Conservation (phyloP, 2,329 filamentous ascomycete genomes). For the Claviceps arundinis region DNA sequence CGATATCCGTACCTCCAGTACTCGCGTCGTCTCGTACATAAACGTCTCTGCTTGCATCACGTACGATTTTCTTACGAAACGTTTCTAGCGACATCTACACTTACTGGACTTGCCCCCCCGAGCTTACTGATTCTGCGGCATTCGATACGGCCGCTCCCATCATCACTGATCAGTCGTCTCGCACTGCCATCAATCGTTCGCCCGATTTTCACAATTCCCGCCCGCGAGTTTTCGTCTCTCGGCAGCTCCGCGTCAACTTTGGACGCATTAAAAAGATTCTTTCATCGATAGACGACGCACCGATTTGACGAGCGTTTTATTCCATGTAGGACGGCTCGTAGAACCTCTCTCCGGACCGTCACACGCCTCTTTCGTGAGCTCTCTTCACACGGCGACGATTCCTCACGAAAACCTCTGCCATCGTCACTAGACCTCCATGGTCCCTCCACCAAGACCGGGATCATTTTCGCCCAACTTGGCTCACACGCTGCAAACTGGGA, state of each 20-base stretch:
- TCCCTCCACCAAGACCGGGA: constrained; percentile 48
- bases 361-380: constrained; percentile 17
- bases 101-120: constrained; percentile 11
- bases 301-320: constrained; percentile 5
- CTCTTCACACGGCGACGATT: constrained; percentile 25
- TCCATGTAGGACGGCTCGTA: constrained; percentile 23
- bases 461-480: constrained; percentile 50
- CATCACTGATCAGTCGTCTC: background rate
- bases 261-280: background rate
- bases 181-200: background rate
- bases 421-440: constrained; percentile 35
- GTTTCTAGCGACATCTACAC: constrained; percentile 4
- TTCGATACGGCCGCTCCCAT: constrained; percentile 6
- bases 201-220: background rate
- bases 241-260: background rate
- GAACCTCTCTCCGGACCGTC: constrained; percentile 14
- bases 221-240: background rate
- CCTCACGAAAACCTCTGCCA: constrained; percentile 17
- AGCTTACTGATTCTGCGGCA: constrained; percentile 13
- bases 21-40: constrained; percentile 1
- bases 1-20: constrained; percentile 14
- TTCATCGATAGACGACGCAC: constrained; percentile 1
- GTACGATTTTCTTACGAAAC: background rate
- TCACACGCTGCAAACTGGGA: constrained; percentile 43
- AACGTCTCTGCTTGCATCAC: constrained; percentile 3